phyloP scores from a whole-genome alignment of 768 basidiomycete species.

The Trametes elegans region DNA sequence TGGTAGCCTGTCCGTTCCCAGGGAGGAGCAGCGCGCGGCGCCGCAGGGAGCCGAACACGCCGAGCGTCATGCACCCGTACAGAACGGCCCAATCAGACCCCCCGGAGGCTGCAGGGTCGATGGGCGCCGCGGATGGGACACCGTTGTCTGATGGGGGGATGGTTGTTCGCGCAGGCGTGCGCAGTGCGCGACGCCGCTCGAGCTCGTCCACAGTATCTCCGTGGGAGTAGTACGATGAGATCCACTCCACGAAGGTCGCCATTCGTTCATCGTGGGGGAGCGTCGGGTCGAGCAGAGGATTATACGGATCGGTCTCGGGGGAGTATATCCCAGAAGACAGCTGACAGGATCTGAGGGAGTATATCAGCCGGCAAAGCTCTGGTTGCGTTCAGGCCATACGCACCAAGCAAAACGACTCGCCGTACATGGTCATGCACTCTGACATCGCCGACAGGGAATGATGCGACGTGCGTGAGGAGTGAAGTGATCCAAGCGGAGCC shows the following conservation, averaged over 20 bases:
- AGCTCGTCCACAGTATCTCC: background rate
- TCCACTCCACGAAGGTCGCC: background rate
- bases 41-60: background rate
- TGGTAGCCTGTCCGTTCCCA: background rate
- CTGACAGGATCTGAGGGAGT: background rate
- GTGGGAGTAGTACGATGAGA: conserved; percentile 5
- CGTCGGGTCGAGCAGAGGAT: background rate
- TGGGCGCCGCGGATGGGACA: background rate
- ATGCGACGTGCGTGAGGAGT: conserved; percentile 3
- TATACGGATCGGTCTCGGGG: background rate
- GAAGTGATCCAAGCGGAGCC: conserved; percentile 8
- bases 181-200: background rate
- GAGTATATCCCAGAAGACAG: conserved; percentile 2
- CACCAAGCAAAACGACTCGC: conserved; percentile 8
- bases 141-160: background rate
- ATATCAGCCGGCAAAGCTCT: background rate
- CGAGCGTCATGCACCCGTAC: background rate
- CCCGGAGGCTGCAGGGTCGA: background rate
- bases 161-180: no score
- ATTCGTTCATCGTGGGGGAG: conserved; percentile 3
- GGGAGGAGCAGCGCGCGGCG: background rate
- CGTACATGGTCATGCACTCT: conserved; percentile 3
- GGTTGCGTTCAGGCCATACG: background rate
- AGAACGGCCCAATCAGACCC: conserved; percentile 5
- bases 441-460: background rate